Evolutionary conservation across 345 rosid genomes (phyloP), one percentile per base, ranked within the genome.

Genomic region (Aegle marmelos): DNA sequence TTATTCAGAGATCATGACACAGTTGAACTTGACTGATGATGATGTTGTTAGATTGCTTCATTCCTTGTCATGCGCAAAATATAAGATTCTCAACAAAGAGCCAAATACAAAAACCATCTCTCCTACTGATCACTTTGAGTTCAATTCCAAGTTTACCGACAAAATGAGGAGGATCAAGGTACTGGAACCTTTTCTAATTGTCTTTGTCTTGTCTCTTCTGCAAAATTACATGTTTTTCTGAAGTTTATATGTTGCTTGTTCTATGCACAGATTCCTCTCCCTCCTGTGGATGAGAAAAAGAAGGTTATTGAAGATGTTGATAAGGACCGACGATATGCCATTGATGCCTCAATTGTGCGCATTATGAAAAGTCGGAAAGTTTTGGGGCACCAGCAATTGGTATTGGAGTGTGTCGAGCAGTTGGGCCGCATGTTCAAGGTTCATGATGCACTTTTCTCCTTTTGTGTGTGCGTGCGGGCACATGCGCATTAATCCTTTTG

Each of bases 161-260:
- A 88, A 87, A 82, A 84, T 90, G 94, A 89, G 91, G 85, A 88
- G 92, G 79, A 92, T 92, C 84, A 92, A 87, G 90, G 93, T 90
- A 65, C 60, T 65, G 50, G 37, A 30, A 17, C 64, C 28, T 74
- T 63, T 28, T 73, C 25, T 30, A 48, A 33, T 27, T 56, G 41
- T 25, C 31, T 54, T 75, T 25, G 63, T 48, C 19, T 25, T 27
- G 54, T 53, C 17, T 16, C 58, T 27, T 48, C 30, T 14, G 37
- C 45, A 16, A 28, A 9, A 45, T 45, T 36, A 16, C 11, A 28
- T 16, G 9, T 34, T 17, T 25, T 48, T 64, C 34, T 68, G 36
- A 39, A 14, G 2, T 8, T 37, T 21, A 61, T 17, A n/a, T 34
- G 33, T 82, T 58, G 45, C 31, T 62, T 73, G 50, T 76, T 65